Evolutionary conservation across 1,284 basidiomycete genomes (phyloP).

Genomic region (Fistulinella staudtii): DNA sequence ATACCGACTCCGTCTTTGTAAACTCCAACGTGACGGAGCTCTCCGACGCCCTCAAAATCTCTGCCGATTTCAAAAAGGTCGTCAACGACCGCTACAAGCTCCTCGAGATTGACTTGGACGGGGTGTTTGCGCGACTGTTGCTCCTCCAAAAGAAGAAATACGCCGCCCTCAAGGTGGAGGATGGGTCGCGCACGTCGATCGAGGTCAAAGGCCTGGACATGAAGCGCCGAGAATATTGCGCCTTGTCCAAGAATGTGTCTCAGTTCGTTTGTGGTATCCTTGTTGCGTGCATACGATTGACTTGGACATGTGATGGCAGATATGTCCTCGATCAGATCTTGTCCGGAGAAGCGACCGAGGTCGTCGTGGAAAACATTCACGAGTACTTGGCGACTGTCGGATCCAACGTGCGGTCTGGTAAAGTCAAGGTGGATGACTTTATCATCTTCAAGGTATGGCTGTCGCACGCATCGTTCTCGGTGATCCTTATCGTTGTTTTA

Average conservation of each 20-base stretch:
- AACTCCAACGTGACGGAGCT: constrained; percentile 93
- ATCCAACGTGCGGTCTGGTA: constrained; percentile 72
- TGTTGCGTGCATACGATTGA: neutral
- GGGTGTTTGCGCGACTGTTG: constrained; percentile 89
- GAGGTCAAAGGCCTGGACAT: constrained; percentile 99
- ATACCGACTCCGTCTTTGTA: constrained; percentile 98
- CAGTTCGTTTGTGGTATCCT: constrained; percentile 54
- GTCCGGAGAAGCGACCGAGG: constrained; percentile 88
- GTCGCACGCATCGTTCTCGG: constrained; percentile 8
- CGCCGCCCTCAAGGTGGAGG: constrained; percentile 92
- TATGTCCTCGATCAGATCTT: constrained; percentile 88
- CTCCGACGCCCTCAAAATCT: constrained; percentile 86
- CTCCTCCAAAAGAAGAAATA: constrained; percentile 99
- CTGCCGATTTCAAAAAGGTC: constrained; percentile 88
- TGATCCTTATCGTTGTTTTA: neutral
- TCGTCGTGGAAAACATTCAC: constrained; percentile 89
- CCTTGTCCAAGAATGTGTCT: constrained; percentile 88
- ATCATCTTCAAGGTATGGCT: constrained; percentile 81
- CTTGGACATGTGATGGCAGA: constrained; percentile 38
- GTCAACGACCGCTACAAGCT: constrained; percentile 96
- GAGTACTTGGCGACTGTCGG: constrained; percentile 82
- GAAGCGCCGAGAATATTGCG: constrained; percentile 96
- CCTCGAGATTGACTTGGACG: constrained; percentile 96
- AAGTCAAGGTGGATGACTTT: constrained; percentile 86
- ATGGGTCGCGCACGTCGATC: constrained; percentile 67